Conservation (phyloP, 2,329 filamentous ascomycete species). For the Malbranchea zuffiana region DNA sequence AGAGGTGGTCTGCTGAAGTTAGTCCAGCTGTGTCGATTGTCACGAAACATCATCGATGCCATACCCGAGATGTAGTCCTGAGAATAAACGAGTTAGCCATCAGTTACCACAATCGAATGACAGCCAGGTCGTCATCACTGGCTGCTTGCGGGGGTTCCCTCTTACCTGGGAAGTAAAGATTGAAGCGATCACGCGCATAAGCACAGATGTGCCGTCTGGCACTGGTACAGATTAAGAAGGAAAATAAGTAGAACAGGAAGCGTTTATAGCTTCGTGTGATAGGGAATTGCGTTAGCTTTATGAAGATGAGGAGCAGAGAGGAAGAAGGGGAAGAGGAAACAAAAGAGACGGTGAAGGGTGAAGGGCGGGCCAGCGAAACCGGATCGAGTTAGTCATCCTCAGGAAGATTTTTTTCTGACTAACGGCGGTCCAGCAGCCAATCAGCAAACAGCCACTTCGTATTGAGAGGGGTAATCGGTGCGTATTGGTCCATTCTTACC, state of each 20-base stretch:
- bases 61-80: slow-evolving; percentile 56
- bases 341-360: slow-evolving; percentile 8
- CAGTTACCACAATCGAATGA: too few species aligned
- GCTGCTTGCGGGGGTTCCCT: slow-evolving; percentile 12
- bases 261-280: too few species aligned
- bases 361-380: slow-evolving; percentile 1
- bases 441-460: slow-evolving; percentile 1
- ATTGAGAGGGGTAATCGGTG: slow-evolving; percentile 1
- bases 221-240: slow-evolving; percentile 18
- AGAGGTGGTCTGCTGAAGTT: slow-evolving; percentile 47
- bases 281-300: slow-evolving; percentile 11
- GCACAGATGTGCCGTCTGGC: slow-evolving; percentile 45
- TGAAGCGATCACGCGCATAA: slow-evolving; percentile 78
- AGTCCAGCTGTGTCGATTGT: slow-evolving; percentile 15
- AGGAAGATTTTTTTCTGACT: slow-evolving; percentile 4
- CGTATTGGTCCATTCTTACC: neutral
- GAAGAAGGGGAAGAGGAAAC: slow-evolving; percentile 11
- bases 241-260: slow-evolving; percentile 5
- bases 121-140: slow-evolving; percentile 11
- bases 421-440: slow-evolving; percentile 3
- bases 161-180: slow-evolving; percentile 79
- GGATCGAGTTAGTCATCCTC: neutral
- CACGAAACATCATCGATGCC: slow-evolving; percentile 12
- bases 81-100: slow-evolving; percentile 11
- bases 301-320: slow-evolving; percentile 18